Conservation (phyloP, 2,329 filamentous ascomycete genomes). For the Alternaria sp. region DNA sequence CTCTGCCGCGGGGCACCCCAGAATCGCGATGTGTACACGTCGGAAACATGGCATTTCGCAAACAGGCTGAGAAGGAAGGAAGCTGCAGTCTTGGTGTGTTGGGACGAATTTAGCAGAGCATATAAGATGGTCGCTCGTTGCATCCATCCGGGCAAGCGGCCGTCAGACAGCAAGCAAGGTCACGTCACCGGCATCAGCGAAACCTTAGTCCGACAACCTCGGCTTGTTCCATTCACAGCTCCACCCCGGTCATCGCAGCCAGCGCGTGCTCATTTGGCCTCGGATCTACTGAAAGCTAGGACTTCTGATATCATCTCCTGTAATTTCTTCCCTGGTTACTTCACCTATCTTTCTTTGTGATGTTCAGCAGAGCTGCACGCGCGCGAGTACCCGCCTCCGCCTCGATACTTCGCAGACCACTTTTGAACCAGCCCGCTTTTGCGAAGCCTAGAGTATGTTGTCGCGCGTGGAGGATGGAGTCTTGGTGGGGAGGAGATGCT, state of each 20-base stretch:
- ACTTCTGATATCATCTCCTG: conserved; percentile 17
- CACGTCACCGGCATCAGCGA: conserved; percentile 11
- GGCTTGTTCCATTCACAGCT: conserved; percentile 18
- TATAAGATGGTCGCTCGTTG: not conserved
- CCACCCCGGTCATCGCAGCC: conserved; percentile 21
- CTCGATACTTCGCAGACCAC: conserved; percentile 45
- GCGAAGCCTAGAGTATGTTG: conserved; percentile 38
- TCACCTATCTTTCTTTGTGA: conserved; percentile 29
- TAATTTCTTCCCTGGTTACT: conserved; percentile 10
- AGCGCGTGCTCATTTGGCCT: conserved; percentile 30
- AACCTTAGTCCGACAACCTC: conserved; percentile 23
- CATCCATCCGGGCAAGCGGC: conserved; percentile 14
- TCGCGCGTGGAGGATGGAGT: not conserved
- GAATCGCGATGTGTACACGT: not conserved
- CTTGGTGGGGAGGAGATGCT: conserved; percentile 9
- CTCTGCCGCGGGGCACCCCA: conserved; percentile 6
- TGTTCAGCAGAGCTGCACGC: conserved; percentile 51
- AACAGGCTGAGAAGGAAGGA: not conserved
- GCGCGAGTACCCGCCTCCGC: conserved; percentile 48
- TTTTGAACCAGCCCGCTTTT: conserved; percentile 29
- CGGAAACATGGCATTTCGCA: not conserved
- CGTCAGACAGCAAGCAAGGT: not conserved
- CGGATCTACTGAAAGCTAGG: conserved; percentile 26
- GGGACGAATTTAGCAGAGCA: not conserved
- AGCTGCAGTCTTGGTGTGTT: not conserved